Conservation (phyloP, 306 rosid genomes). For the Mimosa pudica region DNA sequence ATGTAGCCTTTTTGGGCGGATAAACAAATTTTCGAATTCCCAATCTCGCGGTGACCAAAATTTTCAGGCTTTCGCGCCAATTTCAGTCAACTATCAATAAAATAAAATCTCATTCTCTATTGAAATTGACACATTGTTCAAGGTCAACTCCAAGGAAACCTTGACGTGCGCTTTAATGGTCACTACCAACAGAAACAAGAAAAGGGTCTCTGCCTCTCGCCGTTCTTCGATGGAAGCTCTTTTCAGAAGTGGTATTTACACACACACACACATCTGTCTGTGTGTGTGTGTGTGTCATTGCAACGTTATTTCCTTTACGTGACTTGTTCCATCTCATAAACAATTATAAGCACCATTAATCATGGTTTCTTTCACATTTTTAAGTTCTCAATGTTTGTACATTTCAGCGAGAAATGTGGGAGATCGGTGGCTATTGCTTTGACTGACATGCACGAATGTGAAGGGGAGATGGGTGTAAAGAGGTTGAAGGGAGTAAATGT, state of each 20-base stretch:
- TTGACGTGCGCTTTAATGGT: conserved; percentile 37
- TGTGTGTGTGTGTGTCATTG: too few species aligned
- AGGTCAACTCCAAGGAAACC: conserved; percentile 13
- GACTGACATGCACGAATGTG: conserved; percentile 63
- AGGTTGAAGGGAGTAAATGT: conserved; percentile 44
- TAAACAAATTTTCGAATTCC: conserved; percentile 2
- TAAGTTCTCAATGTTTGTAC: not conserved
- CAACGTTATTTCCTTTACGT: not conserved
- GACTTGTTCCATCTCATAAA: not conserved
- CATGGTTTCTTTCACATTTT: not conserved
- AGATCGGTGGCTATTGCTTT: conserved; percentile 47
- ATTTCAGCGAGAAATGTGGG: conserved; percentile 48
- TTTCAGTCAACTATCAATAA: too few species aligned
- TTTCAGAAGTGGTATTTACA: conserved; percentile 50
- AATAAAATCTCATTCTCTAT: not conserved
- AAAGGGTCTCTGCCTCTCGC: conserved; percentile 47
- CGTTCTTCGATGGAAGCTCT: conserved; percentile 69
- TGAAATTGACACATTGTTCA: conserved; percentile 3
- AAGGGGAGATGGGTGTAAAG: conserved; percentile 39
- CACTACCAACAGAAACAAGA: conserved; percentile 16
- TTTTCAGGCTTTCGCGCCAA: conserved; percentile 7
- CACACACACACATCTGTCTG: too few species aligned
- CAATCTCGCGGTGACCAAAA: not conserved
- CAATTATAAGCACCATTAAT: not conserved
- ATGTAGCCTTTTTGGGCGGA: not conserved